These are phyloP conservation scores for Lasiodiplodia sp. DNA, from an alignment of 2,329 filamentous ascomycete genomes.

Conservation along the genomic window DNA sequence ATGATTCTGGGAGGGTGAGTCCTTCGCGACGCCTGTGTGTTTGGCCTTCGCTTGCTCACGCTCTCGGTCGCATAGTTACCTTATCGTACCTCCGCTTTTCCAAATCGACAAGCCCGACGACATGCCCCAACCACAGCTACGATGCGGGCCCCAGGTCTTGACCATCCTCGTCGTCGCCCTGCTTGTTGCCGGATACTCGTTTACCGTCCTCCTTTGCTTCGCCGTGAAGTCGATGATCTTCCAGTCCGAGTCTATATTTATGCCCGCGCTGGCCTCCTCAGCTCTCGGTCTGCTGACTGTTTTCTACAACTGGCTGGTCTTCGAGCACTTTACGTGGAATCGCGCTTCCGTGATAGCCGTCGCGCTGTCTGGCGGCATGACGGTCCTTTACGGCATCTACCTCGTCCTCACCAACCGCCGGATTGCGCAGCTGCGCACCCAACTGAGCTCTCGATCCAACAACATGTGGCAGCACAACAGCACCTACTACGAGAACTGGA, in stretches of 20 bases:
- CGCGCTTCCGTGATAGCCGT: constrained; percentile 53
- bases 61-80: constrained; percentile 47
- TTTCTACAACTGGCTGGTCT: constrained; percentile 56
- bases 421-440: constrained; percentile 42
- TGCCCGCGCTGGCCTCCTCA: constrained; percentile 54
- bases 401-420: constrained; percentile 53
- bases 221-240: constrained; percentile 55
- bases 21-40: neutral
- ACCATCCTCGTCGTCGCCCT: constrained; percentile 56
- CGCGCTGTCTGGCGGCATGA: constrained; percentile 48
- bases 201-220: constrained; percentile 57
- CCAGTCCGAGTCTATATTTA: constrained; percentile 56
- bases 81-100: constrained; percentile 58
- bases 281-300: constrained; percentile 57
- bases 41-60: constrained; percentile 32
- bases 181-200: constrained; percentile 56
- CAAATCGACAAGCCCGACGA: constrained; percentile 35
- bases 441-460: constrained; percentile 33
- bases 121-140: constrained; percentile 42
- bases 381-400: constrained; percentile 51
- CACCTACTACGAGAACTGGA: constrained; percentile 54
- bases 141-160: constrained; percentile 49
- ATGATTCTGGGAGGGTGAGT: constrained; percentile 58
- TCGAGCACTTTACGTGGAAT: constrained; percentile 51
- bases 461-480: constrained; percentile 45